Base-by-base conservation (phyloP, 73 alveolate genomes). In the Paramecium biaurelia region DNA sequence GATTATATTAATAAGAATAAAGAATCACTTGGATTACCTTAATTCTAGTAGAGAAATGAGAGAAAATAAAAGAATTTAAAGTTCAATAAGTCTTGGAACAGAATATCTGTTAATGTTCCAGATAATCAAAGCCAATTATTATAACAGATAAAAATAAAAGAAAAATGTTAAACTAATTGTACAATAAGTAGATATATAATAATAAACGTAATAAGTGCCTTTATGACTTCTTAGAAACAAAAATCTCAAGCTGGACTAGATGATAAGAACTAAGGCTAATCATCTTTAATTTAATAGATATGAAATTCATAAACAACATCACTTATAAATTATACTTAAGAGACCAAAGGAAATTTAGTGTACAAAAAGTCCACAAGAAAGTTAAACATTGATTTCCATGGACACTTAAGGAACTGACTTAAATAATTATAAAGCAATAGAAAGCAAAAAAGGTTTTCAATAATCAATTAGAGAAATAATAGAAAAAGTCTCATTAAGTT, bases 341-440 rank as follows among this genome's bases (percentile, higher is more conserved):
- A 35, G 45, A 18, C 23, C 5, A 0, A 53, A 53, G 14, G 68
- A 53, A 1, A 57, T 38, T 30, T 23, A 72, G 58, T 32, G 53
- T 34, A 12, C 34, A 35, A 72, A 72, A 14, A 35, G 59, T 35
- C 59, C 58, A 2, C 7, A 35, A 18, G 34, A 14, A 28, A 72
- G 86, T 72, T 72, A 72, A 72, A 72, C 86, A 3, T 37, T 38
- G 7, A 32, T 38, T 14, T 2, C 8, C 1, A 72, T 35, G 86
- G 72, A 79, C 5, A 28, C 12, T 41, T 23, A 41, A 42, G 90
- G 90, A 79, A 79, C 90, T 26, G 90, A n/a, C n/a, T n/a, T n/a
- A n/a, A n/a, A n/a, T n/a, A n/a, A n/a, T n/a, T n/a, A n/a, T n/a
- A n/a, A n/a, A n/a, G n/a, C n/a, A n/a, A n/a, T n/a, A 32, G 41